Base-by-base conservation (phyloP, 2,329 filamentous ascomycete genomes). In the Nakataea oryzae region DNA sequence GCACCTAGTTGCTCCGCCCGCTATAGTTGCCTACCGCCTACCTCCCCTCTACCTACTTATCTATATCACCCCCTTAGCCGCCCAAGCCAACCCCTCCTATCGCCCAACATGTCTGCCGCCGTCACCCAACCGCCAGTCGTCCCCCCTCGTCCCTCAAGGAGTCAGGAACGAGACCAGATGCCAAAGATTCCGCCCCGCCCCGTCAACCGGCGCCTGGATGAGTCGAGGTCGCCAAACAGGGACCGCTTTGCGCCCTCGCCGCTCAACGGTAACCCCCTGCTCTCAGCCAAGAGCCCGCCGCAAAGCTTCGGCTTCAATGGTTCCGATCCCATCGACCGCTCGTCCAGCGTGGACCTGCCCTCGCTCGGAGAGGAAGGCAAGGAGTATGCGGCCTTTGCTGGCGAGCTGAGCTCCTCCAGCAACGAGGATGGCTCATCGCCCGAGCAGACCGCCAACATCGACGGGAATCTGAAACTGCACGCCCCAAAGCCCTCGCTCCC, bases 401-500 rank as follows among this genome's bases (percentile, higher is more conserved):
- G 79, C n/a, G 80, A 82, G 65, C 66, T 75, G 55, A 76, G 71
- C 67, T 71, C 74, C 50, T 70, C 78, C 67, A 76, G 82, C 70
- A 71, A 72, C 65, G 63, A 65, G 67, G 72, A 66, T 64, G n/a
- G 58, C 21, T 85, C 74, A 41, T 81, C 83, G 6, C 86, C 88
- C 12, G 82, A 89, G 69, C 88, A 95, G 73, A 93, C 88, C 26
- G 86, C 90, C 70, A 91, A 87, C 68, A 81, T 96, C 62, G 88
- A 85, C 66, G 86, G 88, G 63, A 90, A 96, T 70, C 77, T 97
- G 69, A 89, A 95, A 74, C 84, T 97, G 63, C 86, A 96, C 75
- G 92, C 93, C 63, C 93, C 93, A 3, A 95, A 87, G 75, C 92
- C 93, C 7, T 96, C 92, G 17, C 80, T 96, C 65, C 89, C 93